phyloP scores from a whole-genome alignment of 345 rosid species.

The Syzygium aqueum region DNA sequence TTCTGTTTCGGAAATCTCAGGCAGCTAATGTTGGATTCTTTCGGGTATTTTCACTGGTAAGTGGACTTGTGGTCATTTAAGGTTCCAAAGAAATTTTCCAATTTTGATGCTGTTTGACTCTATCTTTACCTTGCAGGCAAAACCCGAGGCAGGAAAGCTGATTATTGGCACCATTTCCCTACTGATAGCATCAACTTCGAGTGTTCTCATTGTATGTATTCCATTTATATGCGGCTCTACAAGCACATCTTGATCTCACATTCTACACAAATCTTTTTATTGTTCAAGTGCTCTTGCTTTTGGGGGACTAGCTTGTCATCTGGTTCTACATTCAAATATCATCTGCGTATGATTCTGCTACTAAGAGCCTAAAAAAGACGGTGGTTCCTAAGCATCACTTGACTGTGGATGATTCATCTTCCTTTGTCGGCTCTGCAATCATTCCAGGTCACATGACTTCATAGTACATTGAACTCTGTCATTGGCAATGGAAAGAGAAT shows the following conservation, averaged over 20 bases:
- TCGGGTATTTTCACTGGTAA: conserved; percentile 66
- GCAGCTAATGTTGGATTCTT: conserved; percentile 74
- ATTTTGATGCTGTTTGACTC: background rate
- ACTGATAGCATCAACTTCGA: conserved; percentile 62
- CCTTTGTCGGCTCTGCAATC: background rate
- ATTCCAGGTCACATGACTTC: background rate
- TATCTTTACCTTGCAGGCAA: conserved; percentile 40
- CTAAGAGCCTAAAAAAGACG: background rate
- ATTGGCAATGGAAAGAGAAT: background rate
- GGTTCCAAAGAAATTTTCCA: background rate
- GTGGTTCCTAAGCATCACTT: background rate
- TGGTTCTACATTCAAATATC: background rate
- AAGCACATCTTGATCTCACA: background rate
- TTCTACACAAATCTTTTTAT: background rate
- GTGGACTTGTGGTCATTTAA: conserved; percentile 3
- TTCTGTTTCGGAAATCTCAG: conserved; percentile 21
- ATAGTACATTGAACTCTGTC: background rate
- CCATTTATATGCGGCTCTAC: background rate
- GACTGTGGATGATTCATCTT: background rate
- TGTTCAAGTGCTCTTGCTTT: background rate
- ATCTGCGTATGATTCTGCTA: background rate
- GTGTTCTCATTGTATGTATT: conserved; percentile 53
- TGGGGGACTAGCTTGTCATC: background rate
- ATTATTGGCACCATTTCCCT: conserved; percentile 63
- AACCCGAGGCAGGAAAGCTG: conserved; percentile 70